phyloP scores from a whole-genome alignment of 495 filamentous ascomycete genomes.

The Gamarada debralockiae region DNA sequence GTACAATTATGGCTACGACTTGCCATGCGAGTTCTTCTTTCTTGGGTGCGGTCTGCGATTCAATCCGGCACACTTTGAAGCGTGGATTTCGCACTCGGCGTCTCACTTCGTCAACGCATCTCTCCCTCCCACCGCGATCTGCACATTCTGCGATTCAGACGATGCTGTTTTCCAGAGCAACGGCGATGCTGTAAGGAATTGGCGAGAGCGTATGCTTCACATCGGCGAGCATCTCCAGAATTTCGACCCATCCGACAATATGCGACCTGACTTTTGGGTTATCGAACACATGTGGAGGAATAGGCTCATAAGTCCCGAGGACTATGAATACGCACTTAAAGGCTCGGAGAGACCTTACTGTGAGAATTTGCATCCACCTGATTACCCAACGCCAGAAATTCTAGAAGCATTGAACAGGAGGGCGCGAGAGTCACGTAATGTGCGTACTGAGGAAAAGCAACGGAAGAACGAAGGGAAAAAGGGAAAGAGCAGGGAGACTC shows the following conservation, averaged over 20 bases:
- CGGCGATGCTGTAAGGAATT: slow-evolving; percentile 6
- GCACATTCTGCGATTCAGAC: slow-evolving; percentile 45
- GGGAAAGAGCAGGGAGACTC: not conserved
- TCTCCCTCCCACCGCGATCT: slow-evolving; percentile 34
- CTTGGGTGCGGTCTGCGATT: slow-evolving; percentile 24
- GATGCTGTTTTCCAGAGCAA: not conserved
- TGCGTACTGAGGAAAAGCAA: slow-evolving; percentile 16
- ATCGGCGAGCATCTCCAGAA: slow-evolving; percentile 34
- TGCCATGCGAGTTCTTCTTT: slow-evolving; percentile 18
- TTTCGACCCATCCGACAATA: slow-evolving; percentile 13
- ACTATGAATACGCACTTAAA: slow-evolving; percentile 1
- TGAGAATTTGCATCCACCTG: slow-evolving; percentile 1
- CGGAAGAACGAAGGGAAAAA: not conserved
- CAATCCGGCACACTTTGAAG: slow-evolving; percentile 25
- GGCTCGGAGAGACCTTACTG: slow-evolving; percentile 13
- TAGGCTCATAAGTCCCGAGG: slow-evolving; percentile 4
- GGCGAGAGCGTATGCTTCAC: slow-evolving; percentile 37
- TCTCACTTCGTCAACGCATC: slow-evolving; percentile 22
- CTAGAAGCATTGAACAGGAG: not conserved
- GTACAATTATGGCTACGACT: slow-evolving; percentile 4
- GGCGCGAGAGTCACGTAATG: slow-evolving; percentile 13
- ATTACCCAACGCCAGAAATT: slow-evolving; percentile 9
- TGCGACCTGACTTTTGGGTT: slow-evolving; percentile 37
- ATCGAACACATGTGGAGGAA: slow-evolving; percentile 7
- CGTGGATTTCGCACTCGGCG: slow-evolving; percentile 42